Conservation (phyloP, 352 stramenopile genomes). For the Globisporangium rhizosaccharum region DNA sequence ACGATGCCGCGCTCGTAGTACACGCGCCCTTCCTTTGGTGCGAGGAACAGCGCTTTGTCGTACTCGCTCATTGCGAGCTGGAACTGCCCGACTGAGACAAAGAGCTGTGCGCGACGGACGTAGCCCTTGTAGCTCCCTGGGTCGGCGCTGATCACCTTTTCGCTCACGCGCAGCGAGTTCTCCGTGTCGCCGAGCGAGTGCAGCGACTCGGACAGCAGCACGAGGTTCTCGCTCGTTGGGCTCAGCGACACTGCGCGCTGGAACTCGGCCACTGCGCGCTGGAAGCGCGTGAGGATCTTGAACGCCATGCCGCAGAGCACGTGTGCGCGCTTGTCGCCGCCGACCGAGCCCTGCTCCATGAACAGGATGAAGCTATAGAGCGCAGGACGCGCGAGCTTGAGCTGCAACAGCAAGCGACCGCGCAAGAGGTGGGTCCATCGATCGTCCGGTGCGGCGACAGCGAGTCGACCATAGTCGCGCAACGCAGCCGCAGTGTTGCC, state of each 20-base stretch:
- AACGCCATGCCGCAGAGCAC: constrained; percentile 59
- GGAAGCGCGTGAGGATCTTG: constrained; percentile 64
- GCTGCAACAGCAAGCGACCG: constrained; percentile 48
- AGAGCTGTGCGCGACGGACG: constrained; percentile 55
- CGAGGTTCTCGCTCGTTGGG: constrained; percentile 68
- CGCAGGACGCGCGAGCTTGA: constrained; percentile 46
- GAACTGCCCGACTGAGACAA: constrained; percentile 45
- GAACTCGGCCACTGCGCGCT: constrained; percentile 58
- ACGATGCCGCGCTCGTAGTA: constrained; percentile 74
- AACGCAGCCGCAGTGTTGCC: constrained; percentile 49
- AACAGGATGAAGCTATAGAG: constrained; percentile 77
- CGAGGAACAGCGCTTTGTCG: constrained; percentile 48
- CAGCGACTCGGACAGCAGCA: constrained; percentile 69
- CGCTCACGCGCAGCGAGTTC: constrained; percentile 67
- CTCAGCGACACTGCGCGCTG: constrained; percentile 51
- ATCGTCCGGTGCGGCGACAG: constrained; percentile 49
- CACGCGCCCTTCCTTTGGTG: constrained; percentile 51
- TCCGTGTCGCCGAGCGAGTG: constrained; percentile 78
- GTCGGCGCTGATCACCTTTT: constrained; percentile 60
- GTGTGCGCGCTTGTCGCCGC: constrained; percentile 36
- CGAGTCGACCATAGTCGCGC: constrained; percentile 59
- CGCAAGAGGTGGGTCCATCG: constrained; percentile 59
- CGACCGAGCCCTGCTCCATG: constrained; percentile 33
- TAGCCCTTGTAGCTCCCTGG: constrained; percentile 60
- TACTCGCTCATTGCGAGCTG: constrained; percentile 52